Evolutionary conservation across 2,329 filamentous ascomycete genomes (phyloP).

Genomic region (Stagonosporopsis tanaceti): DNA sequence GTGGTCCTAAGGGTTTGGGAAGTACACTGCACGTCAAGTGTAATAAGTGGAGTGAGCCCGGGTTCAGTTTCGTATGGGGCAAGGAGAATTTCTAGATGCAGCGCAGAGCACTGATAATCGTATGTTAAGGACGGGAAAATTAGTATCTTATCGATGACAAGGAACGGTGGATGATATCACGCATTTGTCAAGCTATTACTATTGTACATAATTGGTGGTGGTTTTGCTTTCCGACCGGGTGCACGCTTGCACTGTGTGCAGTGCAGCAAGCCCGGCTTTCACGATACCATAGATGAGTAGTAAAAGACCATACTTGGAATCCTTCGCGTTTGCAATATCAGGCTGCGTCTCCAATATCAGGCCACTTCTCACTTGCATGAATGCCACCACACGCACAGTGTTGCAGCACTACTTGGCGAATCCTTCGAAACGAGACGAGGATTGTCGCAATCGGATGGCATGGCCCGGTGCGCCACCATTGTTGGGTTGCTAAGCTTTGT

Average conservation of each 20-base stretch:
- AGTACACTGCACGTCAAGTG: constrained; percentile 82
- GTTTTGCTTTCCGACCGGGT: not conserved
- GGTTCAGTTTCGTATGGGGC: constrained; percentile 72
- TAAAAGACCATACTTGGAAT: not conserved
- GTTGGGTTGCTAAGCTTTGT: constrained; percentile 9
- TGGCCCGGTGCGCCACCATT: constrained; percentile 5
- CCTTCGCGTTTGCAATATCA: not conserved
- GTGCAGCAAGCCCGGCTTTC: not conserved
- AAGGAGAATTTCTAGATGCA: constrained; percentile 70
- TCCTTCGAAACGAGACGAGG: not conserved
- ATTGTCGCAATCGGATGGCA: not conserved
- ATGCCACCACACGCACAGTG: not conserved
- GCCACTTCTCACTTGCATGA: constrained; percentile 5
- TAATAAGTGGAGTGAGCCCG: constrained; percentile 86
- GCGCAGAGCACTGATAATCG: not conserved
- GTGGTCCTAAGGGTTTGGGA: constrained; percentile 80
- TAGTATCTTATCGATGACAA: not conserved
- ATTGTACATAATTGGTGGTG: constrained; percentile 17
- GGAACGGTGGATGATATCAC: constrained; percentile 3
- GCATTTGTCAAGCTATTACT: constrained; percentile 11
- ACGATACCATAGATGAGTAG: constrained; percentile 15
- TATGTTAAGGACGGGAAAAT: not conserved
- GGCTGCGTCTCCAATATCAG: constrained; percentile 5
- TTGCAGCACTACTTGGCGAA: constrained; percentile 1
- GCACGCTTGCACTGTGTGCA: constrained; percentile 14